These are phyloP conservation scores for Naegleria lovaniensis DNA, from an alignment of 208 protist genomes.

Conservation along the genomic window DNA sequence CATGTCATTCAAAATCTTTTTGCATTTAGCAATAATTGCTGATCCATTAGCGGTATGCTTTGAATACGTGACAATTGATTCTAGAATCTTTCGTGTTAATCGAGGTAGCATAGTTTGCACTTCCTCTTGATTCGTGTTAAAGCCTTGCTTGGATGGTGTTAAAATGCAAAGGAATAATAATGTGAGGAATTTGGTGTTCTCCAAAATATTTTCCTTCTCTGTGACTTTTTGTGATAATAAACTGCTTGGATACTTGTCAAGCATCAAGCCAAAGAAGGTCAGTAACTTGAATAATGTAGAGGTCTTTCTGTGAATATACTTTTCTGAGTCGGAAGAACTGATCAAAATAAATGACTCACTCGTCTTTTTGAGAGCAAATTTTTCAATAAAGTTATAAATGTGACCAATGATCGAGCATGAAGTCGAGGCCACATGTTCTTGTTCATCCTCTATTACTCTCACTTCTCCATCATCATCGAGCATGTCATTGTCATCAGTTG, in stretches of 20 bases:
- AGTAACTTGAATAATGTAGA: conserved; percentile 39
- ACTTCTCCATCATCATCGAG: neutral
- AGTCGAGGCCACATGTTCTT: neutral
- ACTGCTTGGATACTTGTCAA: conserved; percentile 40
- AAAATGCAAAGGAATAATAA: conserved; percentile 24
- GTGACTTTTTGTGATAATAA: neutral
- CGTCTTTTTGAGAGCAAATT: neutral
- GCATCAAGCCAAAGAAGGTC: conserved; percentile 39
- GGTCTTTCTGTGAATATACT: conserved; percentile 28
- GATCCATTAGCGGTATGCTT: neutral
- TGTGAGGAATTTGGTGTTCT: neutral
- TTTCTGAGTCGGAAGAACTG: neutral
- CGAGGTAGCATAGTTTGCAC: neutral
- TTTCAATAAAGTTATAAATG: neutral
- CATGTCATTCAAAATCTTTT: neutral
- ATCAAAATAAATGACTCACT: neutral
- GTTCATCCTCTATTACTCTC: neutral
- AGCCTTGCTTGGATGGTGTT: conserved; percentile 11
- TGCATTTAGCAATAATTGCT: neutral
- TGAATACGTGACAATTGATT: neutral
- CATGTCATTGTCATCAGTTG: neutral
- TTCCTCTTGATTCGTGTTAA: neutral
- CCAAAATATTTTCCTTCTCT: neutral
- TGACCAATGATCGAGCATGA: neutral
- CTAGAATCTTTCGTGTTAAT: neutral